Percentiles rank a stretch among this genome's conserved stretches.
phyloP scores from a whole-genome alignment of 2,329 filamentous ascomycete species.

The Esteya vermicola region DNA sequence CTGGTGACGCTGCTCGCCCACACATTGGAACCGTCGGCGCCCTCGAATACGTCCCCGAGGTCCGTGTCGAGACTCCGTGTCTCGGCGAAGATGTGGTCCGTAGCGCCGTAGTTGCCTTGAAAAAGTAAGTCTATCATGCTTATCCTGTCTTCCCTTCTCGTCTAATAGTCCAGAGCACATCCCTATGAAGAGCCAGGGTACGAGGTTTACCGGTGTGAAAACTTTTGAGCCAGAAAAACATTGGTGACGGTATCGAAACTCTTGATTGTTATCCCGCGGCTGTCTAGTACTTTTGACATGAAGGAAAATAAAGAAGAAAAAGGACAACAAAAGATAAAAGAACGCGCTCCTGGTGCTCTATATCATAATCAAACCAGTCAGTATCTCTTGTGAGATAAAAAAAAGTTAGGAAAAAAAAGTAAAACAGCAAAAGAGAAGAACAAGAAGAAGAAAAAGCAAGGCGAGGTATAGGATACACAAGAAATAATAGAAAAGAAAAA shows the following conservation, averaged over 20 bases:
- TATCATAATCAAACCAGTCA: too few species aligned
- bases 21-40: conserved; percentile 38
- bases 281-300: too few species aligned
- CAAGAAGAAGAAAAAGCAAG: too few species aligned
- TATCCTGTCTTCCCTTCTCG: background rate
- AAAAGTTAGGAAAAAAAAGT: too few species aligned
- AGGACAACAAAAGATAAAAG: too few species aligned
- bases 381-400: too few species aligned
- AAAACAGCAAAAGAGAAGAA: too few species aligned
- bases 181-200: conserved; percentile 39
- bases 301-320: background rate
- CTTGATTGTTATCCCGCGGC: too few species aligned
- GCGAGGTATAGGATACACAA: too few species aligned
- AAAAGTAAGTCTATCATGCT: conserved; percentile 32
- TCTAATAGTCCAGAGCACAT: conserved; percentile 24
- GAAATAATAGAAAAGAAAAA: too few species aligned
- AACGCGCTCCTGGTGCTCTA: too few species aligned
- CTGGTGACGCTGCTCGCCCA: conserved; percentile 45
- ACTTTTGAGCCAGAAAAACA: conserved; percentile 26
- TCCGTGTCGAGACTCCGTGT: conserved; percentile 48
- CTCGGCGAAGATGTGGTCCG: conserved; percentile 40
- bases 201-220: conserved; percentile 31
- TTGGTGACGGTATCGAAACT: too few species aligned
- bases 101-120: conserved; percentile 48
- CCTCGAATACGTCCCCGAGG: conserved; percentile 45